phyloP scores from a whole-genome alignment of 2,329 filamentous ascomycete genomes.

The Esteya vermicola region DNA sequence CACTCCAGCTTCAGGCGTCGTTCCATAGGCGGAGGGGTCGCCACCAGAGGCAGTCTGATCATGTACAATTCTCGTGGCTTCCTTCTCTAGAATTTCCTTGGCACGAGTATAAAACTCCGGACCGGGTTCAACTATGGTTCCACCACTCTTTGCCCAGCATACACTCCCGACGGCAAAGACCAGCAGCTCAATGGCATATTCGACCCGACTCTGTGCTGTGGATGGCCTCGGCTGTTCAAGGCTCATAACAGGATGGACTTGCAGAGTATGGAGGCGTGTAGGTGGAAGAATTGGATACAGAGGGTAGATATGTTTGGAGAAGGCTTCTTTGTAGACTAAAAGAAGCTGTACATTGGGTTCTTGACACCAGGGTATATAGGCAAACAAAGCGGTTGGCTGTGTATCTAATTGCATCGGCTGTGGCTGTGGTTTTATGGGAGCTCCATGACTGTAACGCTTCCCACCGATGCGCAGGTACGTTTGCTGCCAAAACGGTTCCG shows the following conservation, averaged over 20 bases:
- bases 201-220: background rate
- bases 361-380: background rate
- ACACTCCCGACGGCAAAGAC: conserved; percentile 9
- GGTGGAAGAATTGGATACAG: conserved; percentile 6
- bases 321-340: conserved; percentile 1
- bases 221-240: background rate
- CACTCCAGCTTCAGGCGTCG: too few species aligned
- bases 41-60: background rate
- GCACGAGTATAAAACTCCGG: conserved; percentile 5
- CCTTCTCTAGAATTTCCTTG: conserved; percentile 3
- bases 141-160: conserved; percentile 6
- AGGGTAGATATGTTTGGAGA: conserved; percentile 4
- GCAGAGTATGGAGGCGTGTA: background rate
- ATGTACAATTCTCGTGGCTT: background rate
- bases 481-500: conserved; percentile 1
- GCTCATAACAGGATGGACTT: background rate
- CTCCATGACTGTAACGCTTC: background rate
- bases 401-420: background rate
- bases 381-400: background rate
- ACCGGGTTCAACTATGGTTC: conserved; percentile 1
- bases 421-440: background rate
- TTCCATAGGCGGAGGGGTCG: too few species aligned
- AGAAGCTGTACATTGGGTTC: background rate
- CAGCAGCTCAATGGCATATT: conserved; percentile 6
- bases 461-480: background rate